These are phyloP conservation scores for Epithele typhae DNA, from an alignment of 768 basidiomycete species.

Conservation along the genomic window DNA sequence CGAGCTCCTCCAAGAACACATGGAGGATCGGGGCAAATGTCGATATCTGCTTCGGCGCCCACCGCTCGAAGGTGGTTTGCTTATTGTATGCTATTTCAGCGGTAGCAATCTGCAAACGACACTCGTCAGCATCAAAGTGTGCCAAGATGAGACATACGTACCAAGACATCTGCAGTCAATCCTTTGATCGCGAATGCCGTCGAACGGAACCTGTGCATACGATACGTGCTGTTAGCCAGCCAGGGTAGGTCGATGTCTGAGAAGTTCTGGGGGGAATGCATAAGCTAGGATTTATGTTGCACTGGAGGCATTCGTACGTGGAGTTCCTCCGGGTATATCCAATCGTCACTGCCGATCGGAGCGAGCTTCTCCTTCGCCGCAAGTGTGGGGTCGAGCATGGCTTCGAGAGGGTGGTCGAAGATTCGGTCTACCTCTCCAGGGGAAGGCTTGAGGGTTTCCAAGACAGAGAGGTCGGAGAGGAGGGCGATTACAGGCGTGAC, in stretches of 20 bases:
- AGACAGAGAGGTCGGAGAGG: constrained; percentile 48
- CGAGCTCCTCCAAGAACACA: constrained; percentile 10
- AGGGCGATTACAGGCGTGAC: constrained; percentile 80
- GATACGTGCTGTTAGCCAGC: constrained; percentile 52
- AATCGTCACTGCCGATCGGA: constrained; percentile 58
- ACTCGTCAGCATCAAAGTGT: background rate
- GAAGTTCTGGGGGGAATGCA: constrained; percentile 39
- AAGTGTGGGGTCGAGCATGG: constrained; percentile 58
- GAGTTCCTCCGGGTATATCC: constrained; percentile 72
- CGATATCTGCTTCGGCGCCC: constrained; percentile 47
- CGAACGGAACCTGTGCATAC: constrained; percentile 83
- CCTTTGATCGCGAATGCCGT: constrained; percentile 80
- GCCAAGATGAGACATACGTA: constrained; percentile 30
- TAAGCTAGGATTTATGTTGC: too few species aligned
- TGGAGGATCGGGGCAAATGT: constrained; percentile 20
- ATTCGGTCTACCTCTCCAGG: constrained; percentile 73
- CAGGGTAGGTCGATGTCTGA: constrained; percentile 47
- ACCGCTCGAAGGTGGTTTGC: constrained; percentile 48
- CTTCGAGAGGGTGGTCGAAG: constrained; percentile 76
- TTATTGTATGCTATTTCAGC: constrained; percentile 63
- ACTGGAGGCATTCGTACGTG: constrained; percentile 61
- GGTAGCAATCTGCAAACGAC: constrained; percentile 47
- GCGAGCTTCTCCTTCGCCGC: constrained; percentile 45
- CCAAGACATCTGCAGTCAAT: constrained; percentile 78
- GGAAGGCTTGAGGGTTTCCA: constrained; percentile 49